Conservation (phyloP, 768 basidiomycete species). For the Russula virescens region DNA sequence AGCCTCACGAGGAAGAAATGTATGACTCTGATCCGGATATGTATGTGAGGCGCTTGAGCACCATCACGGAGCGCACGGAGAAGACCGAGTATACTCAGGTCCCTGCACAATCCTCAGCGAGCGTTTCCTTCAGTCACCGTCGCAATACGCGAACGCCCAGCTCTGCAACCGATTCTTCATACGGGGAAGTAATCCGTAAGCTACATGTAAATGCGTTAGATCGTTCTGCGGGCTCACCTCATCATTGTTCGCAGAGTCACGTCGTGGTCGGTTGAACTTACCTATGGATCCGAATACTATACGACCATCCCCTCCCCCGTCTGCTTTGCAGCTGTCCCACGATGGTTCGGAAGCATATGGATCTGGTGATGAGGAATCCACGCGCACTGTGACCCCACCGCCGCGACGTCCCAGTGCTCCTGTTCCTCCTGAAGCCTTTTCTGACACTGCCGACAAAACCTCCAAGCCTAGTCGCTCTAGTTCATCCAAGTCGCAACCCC, state of each 20-base stretch:
- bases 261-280: constrained; percentile 12
- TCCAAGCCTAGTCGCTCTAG: constrained; percentile 38
- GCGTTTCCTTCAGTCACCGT: background rate
- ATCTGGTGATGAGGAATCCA: constrained; percentile 33
- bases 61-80: constrained; percentile 24
- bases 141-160: constrained; percentile 7
- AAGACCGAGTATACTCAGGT: constrained; percentile 16
- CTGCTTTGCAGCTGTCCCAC: constrained; percentile 43
- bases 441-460: constrained; percentile 35
- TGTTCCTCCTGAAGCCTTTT: constrained; percentile 41
- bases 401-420: constrained; percentile 35
- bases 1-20: constrained; percentile 36
- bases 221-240: background rate
- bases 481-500: constrained; percentile 1
- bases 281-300: constrained; percentile 50
- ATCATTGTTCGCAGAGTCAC: constrained; percentile 22
- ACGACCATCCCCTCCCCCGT: constrained; percentile 59
- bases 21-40: constrained; percentile 10
- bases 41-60: constrained; percentile 22
- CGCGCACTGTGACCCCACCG: constrained; percentile 34
- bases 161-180: constrained; percentile 46
- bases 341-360: constrained; percentile 7
- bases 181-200: constrained; percentile 58
- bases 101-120: constrained; percentile 15
- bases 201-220: background rate